Conservation (phyloP, 169 alveolate species). For the Fabrea salina region DNA sequence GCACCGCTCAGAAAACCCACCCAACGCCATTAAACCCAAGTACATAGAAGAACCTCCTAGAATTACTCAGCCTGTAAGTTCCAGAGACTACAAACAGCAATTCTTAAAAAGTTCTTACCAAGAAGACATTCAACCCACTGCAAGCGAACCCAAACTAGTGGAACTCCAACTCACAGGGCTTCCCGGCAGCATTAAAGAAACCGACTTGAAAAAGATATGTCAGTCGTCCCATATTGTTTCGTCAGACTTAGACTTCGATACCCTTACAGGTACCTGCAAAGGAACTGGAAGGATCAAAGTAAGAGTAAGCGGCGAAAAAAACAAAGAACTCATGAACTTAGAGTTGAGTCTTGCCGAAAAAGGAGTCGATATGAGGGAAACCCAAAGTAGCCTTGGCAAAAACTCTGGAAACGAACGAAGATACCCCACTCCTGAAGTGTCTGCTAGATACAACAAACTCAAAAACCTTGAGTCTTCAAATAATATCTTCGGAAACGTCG, state of each 20-base stretch:
- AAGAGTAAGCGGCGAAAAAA: background rate
- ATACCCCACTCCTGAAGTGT: background rate
- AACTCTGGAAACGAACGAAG: background rate
- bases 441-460: background rate
- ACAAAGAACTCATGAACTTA: background rate
- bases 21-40: background rate
- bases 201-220: background rate
- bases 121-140: too few relatives aligned
- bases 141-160: background rate
- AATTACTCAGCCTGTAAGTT: too few relatives aligned
- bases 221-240: background rate
- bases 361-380: background rate
- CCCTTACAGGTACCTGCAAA: constrained; percentile 9
- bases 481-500: background rate
- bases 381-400: too few relatives aligned
- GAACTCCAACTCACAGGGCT: background rate
- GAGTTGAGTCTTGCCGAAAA: background rate
- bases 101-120: background rate
- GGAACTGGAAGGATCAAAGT: constrained; percentile 27
- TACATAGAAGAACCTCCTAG: too few relatives aligned
- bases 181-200: background rate
- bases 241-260: background rate
- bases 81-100: background rate
- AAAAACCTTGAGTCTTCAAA: background rate
- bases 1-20: background rate